Evolutionary conservation across 1,139 yeast genomes (phyloP), one percentile per base, ranked within the genome.

Genomic region (Geotrichum citri-aurantii): DNA sequence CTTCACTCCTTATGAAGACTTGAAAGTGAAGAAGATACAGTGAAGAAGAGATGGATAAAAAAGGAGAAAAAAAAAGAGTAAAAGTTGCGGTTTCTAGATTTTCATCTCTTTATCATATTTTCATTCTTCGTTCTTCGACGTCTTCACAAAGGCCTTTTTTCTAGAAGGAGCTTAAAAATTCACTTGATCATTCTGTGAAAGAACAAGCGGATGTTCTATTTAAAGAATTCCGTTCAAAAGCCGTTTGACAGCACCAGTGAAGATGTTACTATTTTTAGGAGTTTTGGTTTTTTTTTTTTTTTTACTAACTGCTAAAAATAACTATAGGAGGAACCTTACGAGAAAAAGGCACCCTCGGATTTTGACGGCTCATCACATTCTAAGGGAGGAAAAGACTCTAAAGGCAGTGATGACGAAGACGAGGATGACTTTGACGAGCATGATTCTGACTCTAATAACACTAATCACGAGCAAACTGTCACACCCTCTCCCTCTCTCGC

Each of bases 281-380:
- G 50, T 11, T 1, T 14, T 31, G 40, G 12, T 11, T 31, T 31
- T 31, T 31, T 37, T 14, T 37, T 6, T 37, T 37, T 17, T 3
- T n/a, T 12, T 44, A n/a, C 51, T 46, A 50, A 52, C 55, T 40
- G 33, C 51, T 54, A 52, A 59, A 37, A 37, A 37, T 61, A 61
- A 61, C 60, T 42, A 29, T 61, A 67, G 71, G 56, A 69, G 1
- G 61, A 65, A 24, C 71, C 74, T 7, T 69, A 71, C 53, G 75
- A 72, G 58, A 56, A 65, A 23, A 69, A 69, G 62, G 66, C 67
- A 44, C 69, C 71, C 10, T 58, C 59, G 12, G 72, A 69, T 61
- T 69, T 63, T 49, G 66, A 64, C 54, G 61, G 60, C 24, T 52
- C 47, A 11, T 57, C 62, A 27, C 62, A 65, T 53, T 50, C 60